Conservation (phyloP, 73 alveolate species). For the Tetrahymena thermophila region DNA sequence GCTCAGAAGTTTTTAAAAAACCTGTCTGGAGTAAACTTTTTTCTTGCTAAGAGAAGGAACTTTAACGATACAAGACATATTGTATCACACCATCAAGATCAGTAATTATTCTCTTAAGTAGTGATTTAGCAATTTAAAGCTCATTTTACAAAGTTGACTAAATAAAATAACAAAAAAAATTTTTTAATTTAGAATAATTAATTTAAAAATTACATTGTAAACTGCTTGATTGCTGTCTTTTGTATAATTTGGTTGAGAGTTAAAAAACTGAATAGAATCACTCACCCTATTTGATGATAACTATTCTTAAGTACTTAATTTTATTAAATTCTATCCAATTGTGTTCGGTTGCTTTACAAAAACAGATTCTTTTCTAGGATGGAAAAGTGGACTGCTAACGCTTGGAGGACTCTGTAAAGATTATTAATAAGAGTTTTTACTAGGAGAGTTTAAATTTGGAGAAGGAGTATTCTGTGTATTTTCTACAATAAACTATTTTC, state of each 20-base stretch:
- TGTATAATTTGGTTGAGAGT: background rate
- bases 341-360: background rate
- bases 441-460: background rate
- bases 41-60: background rate
- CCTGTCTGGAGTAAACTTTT: background rate
- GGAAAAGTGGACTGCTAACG: background rate
- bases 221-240: background rate
- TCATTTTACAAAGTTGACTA: background rate
- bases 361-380: background rate
- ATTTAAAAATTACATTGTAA: background rate
- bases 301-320: background rate
- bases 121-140: background rate
- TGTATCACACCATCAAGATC: background rate
- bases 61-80: background rate
- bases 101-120: background rate
- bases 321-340: background rate
- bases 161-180: background rate
- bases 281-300: background rate
- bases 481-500: background rate
- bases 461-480: background rate
- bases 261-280: background rate
- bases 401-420: background rate
- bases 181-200: background rate
- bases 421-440: background rate
- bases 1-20: background rate